Percentiles rank a stretch among this genome's conserved stretches.
These are phyloP conservation scores for Cladophialophora exuberans DNA, from an alignment of 2,329 filamentous ascomycete genomes.

Conservation along the genomic window DNA sequence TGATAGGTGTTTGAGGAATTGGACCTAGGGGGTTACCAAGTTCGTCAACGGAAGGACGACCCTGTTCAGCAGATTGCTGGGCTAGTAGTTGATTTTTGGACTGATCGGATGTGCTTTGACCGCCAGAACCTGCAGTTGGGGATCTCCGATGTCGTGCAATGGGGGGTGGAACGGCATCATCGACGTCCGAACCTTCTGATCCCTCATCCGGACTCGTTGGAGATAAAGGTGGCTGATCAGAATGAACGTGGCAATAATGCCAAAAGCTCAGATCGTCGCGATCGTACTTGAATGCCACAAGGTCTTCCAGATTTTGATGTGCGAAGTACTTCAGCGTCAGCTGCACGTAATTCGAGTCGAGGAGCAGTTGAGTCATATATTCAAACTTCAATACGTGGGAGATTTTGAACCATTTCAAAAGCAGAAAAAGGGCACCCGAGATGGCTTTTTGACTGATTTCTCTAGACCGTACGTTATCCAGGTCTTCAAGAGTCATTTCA, in stretches of 20 bases:
- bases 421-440: conserved; percentile 81
- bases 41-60: conserved; percentile 72
- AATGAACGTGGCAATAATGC: conserved; percentile 78
- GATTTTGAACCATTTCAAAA: conserved; percentile 94
- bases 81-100: conserved; percentile 34
- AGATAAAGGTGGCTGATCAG: conserved; percentile 57
- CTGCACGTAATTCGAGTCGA: conserved; percentile 94
- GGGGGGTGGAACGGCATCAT: conserved; percentile 81
- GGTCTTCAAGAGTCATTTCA: conserved; percentile 65
- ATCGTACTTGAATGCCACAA: conserved; percentile 84
- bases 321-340: conserved; percentile 91
- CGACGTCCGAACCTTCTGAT: conserved; percentile 42
- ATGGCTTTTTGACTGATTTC: conserved; percentile 92
- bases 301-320: conserved; percentile 88
- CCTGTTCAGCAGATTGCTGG: conserved; percentile 14
- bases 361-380: conserved; percentile 86
- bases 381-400: conserved; percentile 96
- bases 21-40: conserved; percentile 74
- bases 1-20: conserved; percentile 75
- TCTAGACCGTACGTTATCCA: conserved; percentile 77
- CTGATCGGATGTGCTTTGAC: conserved; percentile 34
- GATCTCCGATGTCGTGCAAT: conserved; percentile 66
- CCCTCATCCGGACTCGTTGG: conserved; percentile 36
- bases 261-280: conserved; percentile 90
- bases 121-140: conserved; percentile 40